Percentiles rank a stretch among this genome's conserved stretches.
Conservation (phyloP, 352 stramenopile species). For the Phytophthora crassamura region DNA sequence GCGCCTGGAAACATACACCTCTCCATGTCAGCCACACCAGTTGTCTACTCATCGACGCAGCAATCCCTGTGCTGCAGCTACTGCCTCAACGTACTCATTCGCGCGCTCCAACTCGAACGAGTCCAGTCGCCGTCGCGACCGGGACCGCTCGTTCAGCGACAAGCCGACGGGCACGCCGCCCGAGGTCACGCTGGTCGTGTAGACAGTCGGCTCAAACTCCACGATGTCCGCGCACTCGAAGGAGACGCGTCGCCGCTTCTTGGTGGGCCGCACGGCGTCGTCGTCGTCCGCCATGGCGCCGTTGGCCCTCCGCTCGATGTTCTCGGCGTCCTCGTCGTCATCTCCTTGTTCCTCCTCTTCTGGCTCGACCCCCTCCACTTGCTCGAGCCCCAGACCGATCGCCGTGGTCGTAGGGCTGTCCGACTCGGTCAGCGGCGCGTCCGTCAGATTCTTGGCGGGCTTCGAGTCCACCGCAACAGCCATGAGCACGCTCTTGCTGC, state of each 20-base stretch:
- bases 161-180: conserved; percentile 78
- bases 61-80: background rate
- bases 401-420: conserved; percentile 35
- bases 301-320: conserved; percentile 29
- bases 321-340: conserved; percentile 37
- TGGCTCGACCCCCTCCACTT: conserved; percentile 21
- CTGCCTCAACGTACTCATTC: conserved; percentile 54
- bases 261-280: conserved; percentile 34
- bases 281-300: conserved; percentile 8
- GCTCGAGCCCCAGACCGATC: conserved; percentile 12
- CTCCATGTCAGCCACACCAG: conserved; percentile 3
- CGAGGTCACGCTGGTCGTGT: conserved; percentile 83
- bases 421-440: conserved; percentile 13
- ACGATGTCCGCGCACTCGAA: conserved; percentile 88
- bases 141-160: conserved; percentile 79
- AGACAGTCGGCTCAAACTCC: conserved; percentile 86
- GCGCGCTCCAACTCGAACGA: conserved; percentile 82
- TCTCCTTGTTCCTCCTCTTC: conserved; percentile 14
- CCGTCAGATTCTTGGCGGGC: conserved; percentile 24
- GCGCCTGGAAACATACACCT: conserved; percentile 30
- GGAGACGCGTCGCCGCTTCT: conserved; percentile 71
- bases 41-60: background rate
- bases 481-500: conserved; percentile 32
- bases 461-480: conserved; percentile 23
- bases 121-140: conserved; percentile 75